Percentiles rank a stretch among this genome's conserved stretches.
Conservation (phyloP, 2,329 filamentous ascomycete species). For the Bipolaris oryzae region DNA sequence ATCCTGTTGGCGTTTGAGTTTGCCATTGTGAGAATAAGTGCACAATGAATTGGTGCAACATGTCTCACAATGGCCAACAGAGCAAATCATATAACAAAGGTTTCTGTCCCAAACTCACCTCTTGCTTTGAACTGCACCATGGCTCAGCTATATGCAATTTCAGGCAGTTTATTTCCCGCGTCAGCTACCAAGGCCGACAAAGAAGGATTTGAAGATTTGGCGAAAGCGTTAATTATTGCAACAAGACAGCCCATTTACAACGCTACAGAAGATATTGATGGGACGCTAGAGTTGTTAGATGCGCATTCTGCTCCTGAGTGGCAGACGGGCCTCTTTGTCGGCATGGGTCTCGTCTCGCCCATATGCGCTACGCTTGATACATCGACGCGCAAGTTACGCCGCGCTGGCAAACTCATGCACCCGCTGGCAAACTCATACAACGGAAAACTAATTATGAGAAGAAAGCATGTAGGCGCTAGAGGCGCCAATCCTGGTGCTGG, state of each 20-base stretch:
- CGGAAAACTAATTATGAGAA: not conserved
- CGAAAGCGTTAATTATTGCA: slow-evolving; percentile 2
- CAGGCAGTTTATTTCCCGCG: not conserved
- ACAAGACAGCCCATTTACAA: slow-evolving; percentile 9
- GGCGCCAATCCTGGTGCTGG: not conserved
- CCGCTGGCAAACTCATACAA: too few species aligned
- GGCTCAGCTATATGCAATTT: not conserved
- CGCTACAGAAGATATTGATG: not conserved
- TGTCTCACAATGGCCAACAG: not conserved
- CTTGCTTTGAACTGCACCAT: not conserved
- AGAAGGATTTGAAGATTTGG: slow-evolving; percentile 18
- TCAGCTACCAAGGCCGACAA: slow-evolving; percentile 2
- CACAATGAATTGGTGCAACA: not conserved
- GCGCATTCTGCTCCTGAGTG: not conserved
- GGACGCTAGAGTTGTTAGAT: not conserved
- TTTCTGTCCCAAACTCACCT: not conserved
- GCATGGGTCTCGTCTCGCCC: slow-evolving; percentile 10
- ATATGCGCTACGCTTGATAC: slow-evolving; percentile 3
- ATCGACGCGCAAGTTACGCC: slow-evolving; percentile 10
- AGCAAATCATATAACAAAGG: not conserved
- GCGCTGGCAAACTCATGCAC: slow-evolving; percentile 6
- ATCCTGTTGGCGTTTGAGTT: slow-evolving; percentile 21
- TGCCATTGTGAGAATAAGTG: not conserved
- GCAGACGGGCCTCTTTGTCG: slow-evolving; percentile 8
- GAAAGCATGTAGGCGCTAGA: not conserved